These are phyloP conservation scores for Colletotrichum eleusines DNA, from an alignment of 2,329 filamentous ascomycete species.

Conservation along the genomic window DNA sequence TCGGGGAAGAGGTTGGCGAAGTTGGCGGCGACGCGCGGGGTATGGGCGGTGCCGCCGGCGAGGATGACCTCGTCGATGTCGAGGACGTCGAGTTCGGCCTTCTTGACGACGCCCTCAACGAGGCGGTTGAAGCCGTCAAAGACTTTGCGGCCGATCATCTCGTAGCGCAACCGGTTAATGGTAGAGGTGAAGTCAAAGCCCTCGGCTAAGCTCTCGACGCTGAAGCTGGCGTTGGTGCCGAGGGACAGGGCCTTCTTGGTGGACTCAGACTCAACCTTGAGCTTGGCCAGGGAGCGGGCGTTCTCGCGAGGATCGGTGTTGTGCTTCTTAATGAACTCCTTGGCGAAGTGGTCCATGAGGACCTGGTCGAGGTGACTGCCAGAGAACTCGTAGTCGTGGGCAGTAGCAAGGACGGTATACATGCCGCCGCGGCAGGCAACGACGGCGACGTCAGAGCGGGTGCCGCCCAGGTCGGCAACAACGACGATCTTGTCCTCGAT, in stretches of 20 bases:
- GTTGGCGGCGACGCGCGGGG: slow-evolving; percentile 89
- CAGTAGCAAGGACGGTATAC: slow-evolving; percentile 93
- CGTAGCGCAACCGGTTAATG: slow-evolving; percentile 93
- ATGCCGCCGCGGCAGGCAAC: slow-evolving; percentile 93
- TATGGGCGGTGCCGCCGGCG: slow-evolving; percentile 91
- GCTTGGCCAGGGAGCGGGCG: slow-evolving; percentile 85
- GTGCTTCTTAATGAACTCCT: slow-evolving; percentile 99
- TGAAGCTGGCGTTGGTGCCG: slow-evolving; percentile 89
- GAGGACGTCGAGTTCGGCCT: slow-evolving; percentile 90
- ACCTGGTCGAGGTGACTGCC: slow-evolving; percentile 90
- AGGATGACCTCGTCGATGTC: slow-evolving; percentile 97
- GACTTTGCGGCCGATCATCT: slow-evolving; percentile 87
- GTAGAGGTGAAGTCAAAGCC: slow-evolving; percentile 92
- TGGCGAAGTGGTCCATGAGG: slow-evolving; percentile 95
- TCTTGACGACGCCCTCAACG: slow-evolving; percentile 87
- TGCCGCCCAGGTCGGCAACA: slow-evolving; percentile 93
- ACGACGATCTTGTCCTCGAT: slow-evolving; percentile 89
- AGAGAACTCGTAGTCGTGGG: slow-evolving; percentile 94
- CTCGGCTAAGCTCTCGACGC: slow-evolving; percentile 89
- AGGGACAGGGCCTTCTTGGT: slow-evolving; percentile 93
- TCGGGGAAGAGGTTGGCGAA: slow-evolving; percentile 84
- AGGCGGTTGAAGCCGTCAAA: slow-evolving; percentile 90
- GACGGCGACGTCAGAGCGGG: slow-evolving; percentile 90
- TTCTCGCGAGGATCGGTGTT: slow-evolving; percentile 87
- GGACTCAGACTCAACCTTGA: slow-evolving; percentile 90